Percentiles rank a stretch among this genome's conserved stretches.
phyloP scores from a whole-genome alignment of 2,329 filamentous ascomycete genomes.

The Cyphellophora europaea region DNA sequence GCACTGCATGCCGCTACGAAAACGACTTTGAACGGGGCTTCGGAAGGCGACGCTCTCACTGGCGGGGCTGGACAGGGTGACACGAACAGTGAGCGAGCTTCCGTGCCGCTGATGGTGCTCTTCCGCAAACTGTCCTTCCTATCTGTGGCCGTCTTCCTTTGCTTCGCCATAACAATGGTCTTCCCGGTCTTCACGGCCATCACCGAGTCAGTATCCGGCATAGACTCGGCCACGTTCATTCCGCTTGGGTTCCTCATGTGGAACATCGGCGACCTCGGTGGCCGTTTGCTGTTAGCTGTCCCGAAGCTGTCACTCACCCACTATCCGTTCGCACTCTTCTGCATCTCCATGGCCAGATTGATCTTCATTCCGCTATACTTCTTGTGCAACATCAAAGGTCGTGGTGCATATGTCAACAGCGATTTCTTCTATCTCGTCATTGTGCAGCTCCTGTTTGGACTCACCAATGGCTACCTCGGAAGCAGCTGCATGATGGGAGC shows the following conservation, averaged over 20 bases:
- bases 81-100: constrained; percentile 19
- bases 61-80: constrained; percentile 5
- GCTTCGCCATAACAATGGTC: constrained; percentile 81
- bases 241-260: constrained; percentile 85
- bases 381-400: constrained; percentile 76
- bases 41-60: constrained; percentile 13
- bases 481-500: constrained; percentile 89
- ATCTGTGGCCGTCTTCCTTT: constrained; percentile 66
- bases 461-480: constrained; percentile 79
- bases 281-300: constrained; percentile 59
- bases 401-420: constrained; percentile 63
- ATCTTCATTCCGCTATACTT: constrained; percentile 76
- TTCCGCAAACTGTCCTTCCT: constrained; percentile 73
- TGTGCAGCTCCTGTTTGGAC: constrained; percentile 74
- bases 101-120: constrained; percentile 54
- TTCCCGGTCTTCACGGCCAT: constrained; percentile 84
- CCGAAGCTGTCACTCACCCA: constrained; percentile 48
- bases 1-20: constrained; percentile 9
- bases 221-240: constrained; percentile 67
- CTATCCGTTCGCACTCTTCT: constrained; percentile 58
- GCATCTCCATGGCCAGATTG: constrained; percentile 54
- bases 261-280: constrained; percentile 80
- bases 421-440: constrained; percentile 81
- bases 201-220: constrained; percentile 48
- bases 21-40: constrained; percentile 11